A percentile compares a stretch with the other conserved stretches of the same genome.
These are phyloP conservation scores for Cryptosporidium ubiquitum DNA, from an alignment of 169 alveolate species.

Conservation along the genomic window DNA sequence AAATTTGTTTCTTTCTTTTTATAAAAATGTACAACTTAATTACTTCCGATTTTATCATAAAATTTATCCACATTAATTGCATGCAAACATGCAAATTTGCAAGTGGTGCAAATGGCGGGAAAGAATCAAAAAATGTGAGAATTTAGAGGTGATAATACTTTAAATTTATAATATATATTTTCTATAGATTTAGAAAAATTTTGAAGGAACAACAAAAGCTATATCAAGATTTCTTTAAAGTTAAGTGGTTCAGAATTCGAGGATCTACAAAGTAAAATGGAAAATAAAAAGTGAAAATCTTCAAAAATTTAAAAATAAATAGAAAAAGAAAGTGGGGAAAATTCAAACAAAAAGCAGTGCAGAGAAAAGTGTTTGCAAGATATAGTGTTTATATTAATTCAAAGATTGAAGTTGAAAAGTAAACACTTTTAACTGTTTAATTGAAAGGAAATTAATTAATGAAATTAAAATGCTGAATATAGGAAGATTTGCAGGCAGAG, in stretches of 20 bases:
- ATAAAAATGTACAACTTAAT: background rate
- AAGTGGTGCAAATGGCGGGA: constrained; percentile 20
- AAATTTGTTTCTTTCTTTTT: too few relatives aligned
- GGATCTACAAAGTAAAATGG: background rate
- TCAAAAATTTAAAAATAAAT: too few relatives aligned
- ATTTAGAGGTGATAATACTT: background rate
- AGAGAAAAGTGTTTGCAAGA: too few relatives aligned
- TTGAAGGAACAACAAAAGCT: background rate
- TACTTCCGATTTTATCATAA: background rate
- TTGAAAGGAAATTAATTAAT: background rate
- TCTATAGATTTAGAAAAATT: background rate
- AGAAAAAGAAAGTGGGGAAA: too few relatives aligned
- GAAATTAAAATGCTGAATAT: background rate
- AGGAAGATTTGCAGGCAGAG: background rate
- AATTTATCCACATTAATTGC: background rate
- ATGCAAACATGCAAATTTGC: constrained; percentile 25
- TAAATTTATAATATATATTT: background rate
- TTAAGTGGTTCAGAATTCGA: background rate
- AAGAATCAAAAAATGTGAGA: background rate
- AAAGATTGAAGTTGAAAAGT: background rate
- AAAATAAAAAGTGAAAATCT: too few relatives aligned
- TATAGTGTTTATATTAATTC: too few relatives aligned
- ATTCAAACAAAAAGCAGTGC: too few relatives aligned
- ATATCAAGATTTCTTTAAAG: background rate
- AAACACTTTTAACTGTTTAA: too few relatives aligned